phyloP scores from a whole-genome alignment of 805 yeast species.

The Metschnikowia colocasiae region DNA sequence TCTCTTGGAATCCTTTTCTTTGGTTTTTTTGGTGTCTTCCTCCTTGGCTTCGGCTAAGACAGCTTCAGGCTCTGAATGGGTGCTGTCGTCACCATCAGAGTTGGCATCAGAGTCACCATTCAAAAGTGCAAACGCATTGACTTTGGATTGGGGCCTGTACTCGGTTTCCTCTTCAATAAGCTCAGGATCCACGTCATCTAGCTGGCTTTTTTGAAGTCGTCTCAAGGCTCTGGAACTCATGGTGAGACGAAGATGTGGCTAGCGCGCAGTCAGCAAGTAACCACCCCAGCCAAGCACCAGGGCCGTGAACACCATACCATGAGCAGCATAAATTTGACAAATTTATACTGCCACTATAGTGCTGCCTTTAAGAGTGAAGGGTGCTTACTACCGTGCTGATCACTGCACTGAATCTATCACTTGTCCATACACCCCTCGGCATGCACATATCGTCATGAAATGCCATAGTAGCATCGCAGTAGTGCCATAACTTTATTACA shows the following conservation, averaged over 20 bases:
- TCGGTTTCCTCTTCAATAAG: slow-evolving; percentile 12
- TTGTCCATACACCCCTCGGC: no score
- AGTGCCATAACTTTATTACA: no score
- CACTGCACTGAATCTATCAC: no score
- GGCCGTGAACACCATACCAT: neutral
- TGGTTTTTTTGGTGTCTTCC: slow-evolving; percentile 8
- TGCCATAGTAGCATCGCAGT: no score
- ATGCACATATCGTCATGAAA: no score
- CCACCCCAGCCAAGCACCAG: neutral
- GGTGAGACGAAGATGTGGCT: neutral
- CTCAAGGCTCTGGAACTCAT: slow-evolving; percentile 29
- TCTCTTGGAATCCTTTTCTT: slow-evolving; percentile 4
- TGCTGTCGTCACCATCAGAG: slow-evolving; percentile 18
- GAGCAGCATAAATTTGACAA: no score
- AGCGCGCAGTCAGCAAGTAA: slow-evolving; percentile 1
- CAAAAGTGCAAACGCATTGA: slow-evolving; percentile 47
- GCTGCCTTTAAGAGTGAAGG: no score
- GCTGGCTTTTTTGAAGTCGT: slow-evolving; percentile 20
- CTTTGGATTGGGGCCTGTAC: slow-evolving; percentile 13
- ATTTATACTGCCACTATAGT: no score
- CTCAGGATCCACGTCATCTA: slow-evolving; percentile 17
- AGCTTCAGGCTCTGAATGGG: slow-evolving; percentile 5
- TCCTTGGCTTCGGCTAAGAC: slow-evolving; percentile 10
- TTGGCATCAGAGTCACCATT: slow-evolving; percentile 16
- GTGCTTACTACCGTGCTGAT: no score